Base-by-base conservation (phyloP, 192 early-diverging fungal genomes). In the Podila minutissima region DNA sequence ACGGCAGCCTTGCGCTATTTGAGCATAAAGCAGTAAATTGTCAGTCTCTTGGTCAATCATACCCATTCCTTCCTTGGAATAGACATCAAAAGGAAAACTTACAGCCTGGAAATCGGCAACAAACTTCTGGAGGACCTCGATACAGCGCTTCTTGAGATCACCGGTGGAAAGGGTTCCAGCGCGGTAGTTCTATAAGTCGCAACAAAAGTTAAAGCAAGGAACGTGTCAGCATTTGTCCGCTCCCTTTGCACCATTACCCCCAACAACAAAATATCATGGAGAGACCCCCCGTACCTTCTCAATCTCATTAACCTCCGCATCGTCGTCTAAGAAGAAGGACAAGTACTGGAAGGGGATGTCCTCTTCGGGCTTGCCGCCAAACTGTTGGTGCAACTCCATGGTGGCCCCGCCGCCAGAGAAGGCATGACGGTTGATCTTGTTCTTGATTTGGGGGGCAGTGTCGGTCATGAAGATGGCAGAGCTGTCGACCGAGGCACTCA, bases 321-420 rank as follows among this genome's bases (percentile, higher is more conserved):
- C 98, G 83, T 97, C 95, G 1, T 99, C 95, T 64, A 97, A 78
- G 84, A 99, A 97, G 91, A 97, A 96, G 20, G 88, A 89, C 67
- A 99, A 83, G 76, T 97, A 99, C 84, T 96, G 96, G 88, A 94
- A 99, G 7, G 93, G 72, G 15, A 99, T 95, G 82, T 99, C 98
- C n/a, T 98, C 93, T 33, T 99, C 98, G 33, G 93, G 90, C 77
- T 98, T 91, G 31, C 97, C 96, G 37, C 98, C 97, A 68, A 89
- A 82, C 62, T 85, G 61, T 69, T 87, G 84, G 75, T 98, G 98
- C 71, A 93, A 84, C 82, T 98, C 97, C 58, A 94, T 76, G 37
- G 94, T 95, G 17, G 89, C 95, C 66, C 89, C 87, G 63, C 97
- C 98, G 33, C 98, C 98, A 17, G 95, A 96, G 83, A 97, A 99